Percentiles rank a stretch among this genome's conserved stretches.
These are phyloP conservation scores for Fonsecaea multimorphosa DNA, from an alignment of 2,329 filamentous ascomycete species.

Conservation along the genomic window DNA sequence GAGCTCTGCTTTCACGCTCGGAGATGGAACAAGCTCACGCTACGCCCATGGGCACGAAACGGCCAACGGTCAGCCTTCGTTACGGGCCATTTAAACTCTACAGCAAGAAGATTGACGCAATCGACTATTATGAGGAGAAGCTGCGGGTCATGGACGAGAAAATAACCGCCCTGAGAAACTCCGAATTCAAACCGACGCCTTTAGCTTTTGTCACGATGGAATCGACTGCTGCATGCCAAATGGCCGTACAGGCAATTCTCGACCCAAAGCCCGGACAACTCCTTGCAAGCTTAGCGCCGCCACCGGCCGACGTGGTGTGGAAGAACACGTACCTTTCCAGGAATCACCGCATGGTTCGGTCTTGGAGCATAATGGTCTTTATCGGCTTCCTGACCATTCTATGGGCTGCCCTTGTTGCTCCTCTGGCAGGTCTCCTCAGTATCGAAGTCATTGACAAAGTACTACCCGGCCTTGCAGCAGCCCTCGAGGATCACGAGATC, in stretches of 20 bases:
- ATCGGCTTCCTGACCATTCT: slow-evolving; percentile 84
- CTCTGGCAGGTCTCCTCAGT: slow-evolving; percentile 79
- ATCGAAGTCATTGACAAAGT: slow-evolving; percentile 78
- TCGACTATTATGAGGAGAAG: slow-evolving; percentile 91
- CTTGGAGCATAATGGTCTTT: slow-evolving; percentile 82
- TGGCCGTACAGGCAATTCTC: slow-evolving; percentile 93
- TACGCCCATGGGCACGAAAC: slow-evolving; percentile 52
- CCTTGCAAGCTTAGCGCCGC: slow-evolving; percentile 82
- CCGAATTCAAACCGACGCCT: slow-evolving; percentile 77
- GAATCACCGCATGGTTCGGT: slow-evolving; percentile 72
- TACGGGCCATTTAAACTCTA: slow-evolving; percentile 77
- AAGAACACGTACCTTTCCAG: slow-evolving; percentile 85
- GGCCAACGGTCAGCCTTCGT: slow-evolving; percentile 76
- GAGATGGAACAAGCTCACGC: slow-evolving; percentile 50
- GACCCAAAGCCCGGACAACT: slow-evolving; percentile 87
- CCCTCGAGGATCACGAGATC: slow-evolving; percentile 71
- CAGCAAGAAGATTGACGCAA: slow-evolving; percentile 79
- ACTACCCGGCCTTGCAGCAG: slow-evolving; percentile 71
- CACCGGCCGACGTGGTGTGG: slow-evolving; percentile 94
- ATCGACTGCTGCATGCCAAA: slow-evolving; percentile 87
- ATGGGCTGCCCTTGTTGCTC: slow-evolving; percentile 83
- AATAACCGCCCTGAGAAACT: slow-evolving; percentile 72
- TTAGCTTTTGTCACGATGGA: slow-evolving; percentile 98
- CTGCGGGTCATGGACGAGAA: slow-evolving; percentile 78
- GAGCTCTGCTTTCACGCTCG: slow-evolving; percentile 61